These are phyloP conservation scores for Themeda triandra DNA, from an alignment of 176 grass and related monocot genomes.

Conservation along the genomic window DNA sequence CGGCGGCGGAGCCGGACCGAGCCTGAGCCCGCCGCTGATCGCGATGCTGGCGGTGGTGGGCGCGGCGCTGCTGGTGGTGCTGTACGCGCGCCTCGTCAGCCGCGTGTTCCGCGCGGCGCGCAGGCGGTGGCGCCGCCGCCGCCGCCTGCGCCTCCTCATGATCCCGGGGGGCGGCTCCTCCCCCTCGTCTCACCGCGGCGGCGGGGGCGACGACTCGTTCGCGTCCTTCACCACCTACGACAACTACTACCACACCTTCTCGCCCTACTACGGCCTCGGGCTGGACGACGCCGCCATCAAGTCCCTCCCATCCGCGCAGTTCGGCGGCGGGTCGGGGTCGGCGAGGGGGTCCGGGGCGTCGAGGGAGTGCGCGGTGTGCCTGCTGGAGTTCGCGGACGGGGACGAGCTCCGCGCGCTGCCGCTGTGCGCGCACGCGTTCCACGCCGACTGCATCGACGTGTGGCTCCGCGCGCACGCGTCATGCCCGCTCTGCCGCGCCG, in stretches of 20 bases:
- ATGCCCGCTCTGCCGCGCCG: constrained; percentile 81
- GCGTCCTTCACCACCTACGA: constrained; percentile 36
- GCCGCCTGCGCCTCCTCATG: constrained; percentile 39
- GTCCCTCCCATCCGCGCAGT: constrained; percentile 61
- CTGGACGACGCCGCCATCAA: constrained; percentile 83
- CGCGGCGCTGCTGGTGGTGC: constrained; percentile 83
- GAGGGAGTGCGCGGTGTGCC: constrained; percentile 81
- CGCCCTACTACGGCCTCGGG: constrained; percentile 73
- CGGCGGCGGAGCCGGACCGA: neutral
- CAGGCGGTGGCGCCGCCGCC: constrained; percentile 29
- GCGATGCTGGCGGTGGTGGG: constrained; percentile 94
- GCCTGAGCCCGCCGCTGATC: constrained; percentile 89
- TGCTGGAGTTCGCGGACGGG: constrained; percentile 86
- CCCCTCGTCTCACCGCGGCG: neutral
- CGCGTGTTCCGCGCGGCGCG: constrained; percentile 44
- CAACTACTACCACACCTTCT: constrained; percentile 69
- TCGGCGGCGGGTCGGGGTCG: constrained; percentile 27
- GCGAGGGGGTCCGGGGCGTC: constrained; percentile 31
- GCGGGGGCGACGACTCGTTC: constrained; percentile 33
- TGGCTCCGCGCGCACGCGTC: constrained; percentile 87
- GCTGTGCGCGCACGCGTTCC: constrained; percentile 83
- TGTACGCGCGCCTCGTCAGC: constrained; percentile 75
- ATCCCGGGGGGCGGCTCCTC: constrained; percentile 12
- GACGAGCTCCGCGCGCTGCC: constrained; percentile 82
- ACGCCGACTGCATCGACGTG: constrained; percentile 91